phyloP scores from a whole-genome alignment of 352 stramenopile genomes.

The Pythium volutum region DNA sequence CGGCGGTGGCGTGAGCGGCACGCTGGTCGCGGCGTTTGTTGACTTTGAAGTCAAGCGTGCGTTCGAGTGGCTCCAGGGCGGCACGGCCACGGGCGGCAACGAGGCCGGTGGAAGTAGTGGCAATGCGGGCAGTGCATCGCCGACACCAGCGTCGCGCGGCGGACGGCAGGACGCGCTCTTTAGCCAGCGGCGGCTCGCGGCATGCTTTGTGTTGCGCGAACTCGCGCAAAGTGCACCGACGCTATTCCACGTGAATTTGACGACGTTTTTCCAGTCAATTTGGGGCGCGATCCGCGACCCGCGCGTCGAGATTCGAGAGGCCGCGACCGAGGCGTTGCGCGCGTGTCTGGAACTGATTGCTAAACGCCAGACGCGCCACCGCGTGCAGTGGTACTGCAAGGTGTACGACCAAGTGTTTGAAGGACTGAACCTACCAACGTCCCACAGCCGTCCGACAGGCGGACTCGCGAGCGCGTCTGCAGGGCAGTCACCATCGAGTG shows the following conservation, averaged over 20 bases:
- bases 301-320: slow-evolving; percentile 77
- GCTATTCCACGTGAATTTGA: slow-evolving; percentile 90
- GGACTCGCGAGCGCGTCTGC: background rate
- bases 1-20: slow-evolving; percentile 61
- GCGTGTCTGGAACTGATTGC: slow-evolving; percentile 88
- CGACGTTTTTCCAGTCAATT: slow-evolving; percentile 92
- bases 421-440: slow-evolving; percentile 40
- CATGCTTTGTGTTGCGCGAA: slow-evolving; percentile 86
- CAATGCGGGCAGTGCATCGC: background rate
- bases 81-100: background rate
- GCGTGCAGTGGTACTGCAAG: slow-evolving; percentile 92
- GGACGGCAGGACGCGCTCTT: slow-evolving; percentile 64
- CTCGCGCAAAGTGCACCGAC: slow-evolving; percentile 85
- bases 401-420: slow-evolving; percentile 91
- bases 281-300: slow-evolving; percentile 79
- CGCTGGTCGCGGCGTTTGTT: slow-evolving; percentile 86
- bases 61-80: slow-evolving; percentile 85
- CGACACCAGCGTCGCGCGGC: slow-evolving; percentile 10
- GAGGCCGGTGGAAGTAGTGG: background rate
- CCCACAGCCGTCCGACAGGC: slow-evolving; percentile 14
- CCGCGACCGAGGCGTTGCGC: slow-evolving; percentile 76
- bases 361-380: slow-evolving; percentile 70
- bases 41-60: slow-evolving; percentile 91
- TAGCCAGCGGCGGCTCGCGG: slow-evolving; percentile 70
- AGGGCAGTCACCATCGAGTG: slow-evolving; percentile 14